Conservation (phyloP, 306 rosid genomes). For the Trichosanthes cucumerina region DNA sequence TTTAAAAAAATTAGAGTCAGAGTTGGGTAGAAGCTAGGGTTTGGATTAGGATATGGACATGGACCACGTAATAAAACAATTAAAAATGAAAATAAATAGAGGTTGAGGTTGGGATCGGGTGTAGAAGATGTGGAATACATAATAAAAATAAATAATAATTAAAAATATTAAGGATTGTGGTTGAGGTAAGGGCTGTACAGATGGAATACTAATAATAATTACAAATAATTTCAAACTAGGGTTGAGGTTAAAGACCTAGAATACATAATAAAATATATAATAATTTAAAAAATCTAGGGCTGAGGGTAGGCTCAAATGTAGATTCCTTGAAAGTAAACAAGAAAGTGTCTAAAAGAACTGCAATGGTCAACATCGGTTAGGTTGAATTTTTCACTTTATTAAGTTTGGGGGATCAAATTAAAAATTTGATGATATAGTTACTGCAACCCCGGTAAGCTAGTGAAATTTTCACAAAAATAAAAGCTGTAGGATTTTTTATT, state of each 20-base stretch:
- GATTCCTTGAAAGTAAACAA: background rate
- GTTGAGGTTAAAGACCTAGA: background rate
- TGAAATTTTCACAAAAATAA: background rate
- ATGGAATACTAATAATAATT: background rate
- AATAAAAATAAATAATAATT: background rate
- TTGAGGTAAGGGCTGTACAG: background rate
- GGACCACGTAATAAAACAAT: background rate
- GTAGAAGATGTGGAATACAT: background rate
- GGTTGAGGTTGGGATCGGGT: background rate
- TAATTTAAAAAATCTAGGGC: background rate
- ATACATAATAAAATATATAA: background rate
- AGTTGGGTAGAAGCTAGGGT: background rate
- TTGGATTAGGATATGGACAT: background rate
- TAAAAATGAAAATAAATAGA: background rate
- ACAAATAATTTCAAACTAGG: background rate
- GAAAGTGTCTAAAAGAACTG: background rate
- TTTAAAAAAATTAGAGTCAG: too few species aligned
- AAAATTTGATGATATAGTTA: background rate
- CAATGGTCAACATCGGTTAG: background rate
- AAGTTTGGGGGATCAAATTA: background rate
- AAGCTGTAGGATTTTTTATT: slow-evolving; percentile 1
- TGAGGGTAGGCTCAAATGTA: background rate
- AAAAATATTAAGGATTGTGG: background rate
- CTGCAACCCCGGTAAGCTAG: background rate
- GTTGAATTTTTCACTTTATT: background rate